A percentile compares a stretch with the other conserved stretches of the same genome.
Conservation (phyloP, 208 protist species). For the Acanthamoeba castellanii region DNA sequence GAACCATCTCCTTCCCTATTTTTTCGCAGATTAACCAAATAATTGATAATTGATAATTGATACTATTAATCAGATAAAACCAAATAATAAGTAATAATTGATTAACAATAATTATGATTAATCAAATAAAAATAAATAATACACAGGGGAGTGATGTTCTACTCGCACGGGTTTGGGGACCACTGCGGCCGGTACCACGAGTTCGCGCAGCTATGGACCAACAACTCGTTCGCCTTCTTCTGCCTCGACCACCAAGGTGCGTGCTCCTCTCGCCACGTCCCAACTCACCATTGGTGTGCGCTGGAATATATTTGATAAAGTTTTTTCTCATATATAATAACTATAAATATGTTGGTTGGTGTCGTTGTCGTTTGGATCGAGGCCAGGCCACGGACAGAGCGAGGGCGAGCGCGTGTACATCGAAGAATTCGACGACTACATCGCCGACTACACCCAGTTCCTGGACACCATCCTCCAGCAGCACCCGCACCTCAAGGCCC, state of each 20-base stretch:
- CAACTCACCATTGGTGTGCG: no score
- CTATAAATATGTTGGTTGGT: no score
- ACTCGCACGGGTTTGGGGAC: conserved; percentile 18
- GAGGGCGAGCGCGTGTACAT: conserved; percentile 62
- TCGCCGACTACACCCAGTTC: conserved; percentile 28
- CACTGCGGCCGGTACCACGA: conserved; percentile 59
- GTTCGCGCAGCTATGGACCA: background rate
- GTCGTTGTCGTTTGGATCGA: background rate
- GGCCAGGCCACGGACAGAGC: conserved; percentile 47
- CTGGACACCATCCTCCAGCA: background rate
- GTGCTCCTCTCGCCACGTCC: background rate
- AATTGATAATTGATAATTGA: background rate
- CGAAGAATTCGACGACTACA: conserved; percentile 20
- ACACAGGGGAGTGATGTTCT: conserved; percentile 48
- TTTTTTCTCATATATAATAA: no score
- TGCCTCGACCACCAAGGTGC: conserved; percentile 55
- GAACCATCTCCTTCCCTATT: background rate
- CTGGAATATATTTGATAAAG: no score
- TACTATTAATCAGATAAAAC: no score
- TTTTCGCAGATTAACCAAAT: no score
- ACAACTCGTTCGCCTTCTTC: conserved; percentile 31
- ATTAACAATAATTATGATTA: no score
- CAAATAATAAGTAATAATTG: no score
- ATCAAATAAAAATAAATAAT: background rate
- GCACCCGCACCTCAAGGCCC: background rate